phyloP scores from a whole-genome alignment of 2,329 filamentous ascomycete genomes.

The Fusarium decemcellulare region DNA sequence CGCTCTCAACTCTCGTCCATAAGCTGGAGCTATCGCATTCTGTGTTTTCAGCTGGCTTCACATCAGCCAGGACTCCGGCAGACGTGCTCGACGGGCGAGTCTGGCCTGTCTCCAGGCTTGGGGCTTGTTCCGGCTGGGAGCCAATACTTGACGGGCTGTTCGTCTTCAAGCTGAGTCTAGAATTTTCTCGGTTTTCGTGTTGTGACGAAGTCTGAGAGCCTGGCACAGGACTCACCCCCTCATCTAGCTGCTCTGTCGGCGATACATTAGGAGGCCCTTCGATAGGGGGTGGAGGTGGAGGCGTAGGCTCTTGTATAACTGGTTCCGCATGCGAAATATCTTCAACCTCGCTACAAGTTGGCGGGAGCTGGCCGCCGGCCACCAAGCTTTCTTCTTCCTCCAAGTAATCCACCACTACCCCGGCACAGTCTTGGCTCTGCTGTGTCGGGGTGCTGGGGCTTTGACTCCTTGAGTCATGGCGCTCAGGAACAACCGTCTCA shows the following conservation, averaged over 20 bases:
- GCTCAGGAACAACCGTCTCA: slow-evolving; percentile 2
- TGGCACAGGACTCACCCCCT: background rate
- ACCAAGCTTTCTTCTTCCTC: no score
- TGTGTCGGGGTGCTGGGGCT: background rate
- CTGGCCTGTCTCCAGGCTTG: background rate
- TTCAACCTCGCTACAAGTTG: background rate
- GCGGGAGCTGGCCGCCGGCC: no score
- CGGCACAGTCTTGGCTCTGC: background rate
- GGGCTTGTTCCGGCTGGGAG: background rate
- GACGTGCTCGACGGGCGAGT: background rate
- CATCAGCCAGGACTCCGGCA: background rate
- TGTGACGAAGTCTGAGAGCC: background rate
- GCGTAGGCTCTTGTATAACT: no score
- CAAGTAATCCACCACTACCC: background rate
- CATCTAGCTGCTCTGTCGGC: background rate
- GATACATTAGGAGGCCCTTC: background rate
- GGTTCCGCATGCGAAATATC: background rate
- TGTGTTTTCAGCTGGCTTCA: background rate
- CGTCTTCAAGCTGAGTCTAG: no score
- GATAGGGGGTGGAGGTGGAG: background rate
- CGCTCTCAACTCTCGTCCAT: slow-evolving; percentile 20
- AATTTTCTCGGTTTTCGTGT: background rate
- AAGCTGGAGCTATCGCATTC: background rate
- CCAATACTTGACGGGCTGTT: background rate
- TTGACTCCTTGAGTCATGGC: background rate